Percentiles rank a stretch among this genome's conserved stretches.
Conservation (phyloP, 1,139 yeast species). For the Yamadazyma aaseri region DNA sequence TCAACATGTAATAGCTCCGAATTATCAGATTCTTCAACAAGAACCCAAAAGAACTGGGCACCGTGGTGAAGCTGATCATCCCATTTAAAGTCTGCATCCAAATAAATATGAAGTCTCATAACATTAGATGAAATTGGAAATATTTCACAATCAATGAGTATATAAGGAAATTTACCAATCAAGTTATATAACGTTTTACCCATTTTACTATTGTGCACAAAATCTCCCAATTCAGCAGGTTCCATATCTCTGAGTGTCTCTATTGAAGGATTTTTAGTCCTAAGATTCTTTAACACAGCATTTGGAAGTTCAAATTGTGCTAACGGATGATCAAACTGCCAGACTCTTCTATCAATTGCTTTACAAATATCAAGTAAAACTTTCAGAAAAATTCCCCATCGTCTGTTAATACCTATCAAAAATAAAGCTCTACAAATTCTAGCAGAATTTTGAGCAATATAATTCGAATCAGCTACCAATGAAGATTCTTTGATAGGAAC, state of each 20-base stretch:
- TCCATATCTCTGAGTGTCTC: constrained; percentile 73
- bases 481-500: constrained; percentile 76
- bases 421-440: constrained; percentile 91
- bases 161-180: constrained; percentile 70
- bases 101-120: constrained; percentile 69
- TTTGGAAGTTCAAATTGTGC: constrained; percentile 81
- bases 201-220: constrained; percentile 77
- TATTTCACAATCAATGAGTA: constrained; percentile 75
- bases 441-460: constrained; percentile 93
- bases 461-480: constrained; percentile 79
- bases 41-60: constrained; percentile 87
- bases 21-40: constrained; percentile 83
- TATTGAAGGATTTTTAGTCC: constrained; percentile 65
- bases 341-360: constrained; percentile 76
- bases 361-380: constrained; percentile 79
- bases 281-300: constrained; percentile 60
- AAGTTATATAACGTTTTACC: constrained; percentile 63
- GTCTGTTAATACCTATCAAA: constrained; percentile 76
- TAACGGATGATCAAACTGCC: constrained; percentile 93
- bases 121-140: constrained; percentile 89
- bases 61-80: constrained; percentile 78
- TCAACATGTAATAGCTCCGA: constrained; percentile 79
- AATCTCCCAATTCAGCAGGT: constrained; percentile 77
- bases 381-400: constrained; percentile 84
- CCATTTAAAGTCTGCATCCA: constrained; percentile 83